Evolutionary conservation across 2,329 filamentous ascomycete genomes (phyloP), one percentile per base, ranked within the genome.

Genomic region (Westerdykella aurantiaca): DNA sequence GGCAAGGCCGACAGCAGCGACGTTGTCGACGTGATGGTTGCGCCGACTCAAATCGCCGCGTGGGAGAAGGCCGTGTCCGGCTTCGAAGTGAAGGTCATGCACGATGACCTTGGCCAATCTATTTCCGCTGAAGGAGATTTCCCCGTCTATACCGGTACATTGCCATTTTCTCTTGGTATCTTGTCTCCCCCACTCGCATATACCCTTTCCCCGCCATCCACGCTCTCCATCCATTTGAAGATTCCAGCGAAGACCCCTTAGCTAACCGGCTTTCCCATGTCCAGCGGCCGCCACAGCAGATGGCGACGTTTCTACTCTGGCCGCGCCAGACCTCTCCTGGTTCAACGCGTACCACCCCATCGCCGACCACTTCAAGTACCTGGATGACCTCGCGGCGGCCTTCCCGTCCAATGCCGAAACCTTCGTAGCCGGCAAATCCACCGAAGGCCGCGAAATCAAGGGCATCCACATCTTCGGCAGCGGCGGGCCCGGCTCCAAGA

Each of bases 401-500:
- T 64, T 64, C 38, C 64, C 65, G 25, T 50, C 42, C n/a, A 67
- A 67, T 34, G 38, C 63, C 2, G 61, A 68, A 47, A 55, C 65
- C 16, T 50, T 68, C 18, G 53, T 53, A 3, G 63, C 63, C 12
- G 65, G 65, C 39, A 63, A 63, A 34, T 67, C 65, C 1, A 42
- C 58, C 10, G 53, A 67, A 23, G 64, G 64, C n/a, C 65, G 64
- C 17, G 61, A 66, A 41, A 62, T 68, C 42, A 58, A 54, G 18
- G 65, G 65, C 6, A 67, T 68, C 40, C 64, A 68, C 34, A 67
- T 68, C 43, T 68, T 61, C 61, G 65, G 65, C 14, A 61, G 50
- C 23, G 61, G 63, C 6, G 65, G 64, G 35, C 67, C 67, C 42
- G 63, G 61, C 10, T 35, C 29, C 13, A 52, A 67, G 51, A 57